A percentile compares a stretch with the other conserved stretches of the same genome.
Evolutionary conservation across 2,329 filamentous ascomycete genomes (phyloP).

Genomic region (Phialophora expanda): DNA sequence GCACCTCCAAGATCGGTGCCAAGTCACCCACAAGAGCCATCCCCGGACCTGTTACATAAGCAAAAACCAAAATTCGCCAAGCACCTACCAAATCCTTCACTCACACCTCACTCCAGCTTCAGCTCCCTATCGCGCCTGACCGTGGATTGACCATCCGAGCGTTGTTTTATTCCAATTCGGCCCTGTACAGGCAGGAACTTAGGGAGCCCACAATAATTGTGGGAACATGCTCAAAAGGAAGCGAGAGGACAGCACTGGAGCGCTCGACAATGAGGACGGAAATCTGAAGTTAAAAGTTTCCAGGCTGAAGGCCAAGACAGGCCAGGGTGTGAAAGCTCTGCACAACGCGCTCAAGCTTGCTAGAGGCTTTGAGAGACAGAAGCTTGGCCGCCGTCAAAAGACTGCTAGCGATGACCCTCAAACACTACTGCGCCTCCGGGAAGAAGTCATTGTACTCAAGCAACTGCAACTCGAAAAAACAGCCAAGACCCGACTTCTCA

Average conservation of each 20-base stretch:
- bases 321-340: constrained; percentile 57
- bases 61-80: not conserved
- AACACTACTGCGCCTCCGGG: constrained; percentile 53
- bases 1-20: no score
- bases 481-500: constrained; percentile 61
- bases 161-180: not conserved
- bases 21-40: no score
- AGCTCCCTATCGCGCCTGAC: not conserved
- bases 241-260: constrained; percentile 29
- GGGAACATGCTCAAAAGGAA: constrained; percentile 41
- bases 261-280: constrained; percentile 35
- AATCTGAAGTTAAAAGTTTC: constrained; percentile 44
- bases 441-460: constrained; percentile 64
- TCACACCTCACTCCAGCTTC: not conserved
- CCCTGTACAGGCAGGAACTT: not conserved
- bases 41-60: not conserved
- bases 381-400: constrained; percentile 65
- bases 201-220: not conserved
- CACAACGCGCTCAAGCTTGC: constrained; percentile 62
- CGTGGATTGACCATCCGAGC: not conserved
- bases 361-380: constrained; percentile 67
- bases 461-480: constrained; percentile 56
- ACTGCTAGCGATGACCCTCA: constrained; percentile 54
- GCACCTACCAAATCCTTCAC: not conserved
- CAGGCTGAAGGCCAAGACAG: constrained; percentile 55